These are phyloP conservation scores for Solioccasus polychromus DNA, from an alignment of 768 basidiomycete genomes.

Conservation along the genomic window DNA sequence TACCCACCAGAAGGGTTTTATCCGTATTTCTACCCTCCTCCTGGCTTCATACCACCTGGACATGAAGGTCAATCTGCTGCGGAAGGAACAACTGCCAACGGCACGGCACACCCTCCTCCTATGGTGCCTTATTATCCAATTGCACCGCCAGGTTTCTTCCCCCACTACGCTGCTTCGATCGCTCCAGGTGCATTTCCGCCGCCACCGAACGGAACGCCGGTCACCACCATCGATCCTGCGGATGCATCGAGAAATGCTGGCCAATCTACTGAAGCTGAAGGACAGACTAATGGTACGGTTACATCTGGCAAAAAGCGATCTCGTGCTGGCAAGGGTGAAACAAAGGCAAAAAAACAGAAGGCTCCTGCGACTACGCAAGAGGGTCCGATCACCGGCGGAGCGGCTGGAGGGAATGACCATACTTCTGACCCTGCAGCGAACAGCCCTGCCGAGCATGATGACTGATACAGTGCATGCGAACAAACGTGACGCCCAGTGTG, in stretches of 20 bases:
- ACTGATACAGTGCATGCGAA: slow-evolving; percentile 14
- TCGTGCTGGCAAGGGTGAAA: slow-evolving; percentile 28
- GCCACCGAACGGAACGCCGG: slow-evolving; percentile 24
- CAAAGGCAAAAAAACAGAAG: slow-evolving; percentile 35
- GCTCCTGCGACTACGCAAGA: slow-evolving; percentile 5
- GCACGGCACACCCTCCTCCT: slow-evolving; percentile 27
- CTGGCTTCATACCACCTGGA: slow-evolving; percentile 38
- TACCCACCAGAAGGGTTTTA: slow-evolving; percentile 44
- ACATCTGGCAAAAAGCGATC: slow-evolving; percentile 28
- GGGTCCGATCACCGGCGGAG: slow-evolving; percentile 22
- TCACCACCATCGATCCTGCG: slow-evolving; percentile 25
- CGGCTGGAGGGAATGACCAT: slow-evolving; percentile 28
- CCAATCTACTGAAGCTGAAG: slow-evolving; percentile 13
- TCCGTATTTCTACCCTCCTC: slow-evolving; percentile 41
- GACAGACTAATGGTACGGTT: slow-evolving; percentile 17
- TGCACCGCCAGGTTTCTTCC: slow-evolving; percentile 41
- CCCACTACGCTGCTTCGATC: slow-evolving; percentile 31
- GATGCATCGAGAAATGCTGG: slow-evolving; percentile 25
- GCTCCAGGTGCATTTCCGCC: slow-evolving; percentile 32
- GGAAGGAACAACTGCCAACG: slow-evolving; percentile 33
- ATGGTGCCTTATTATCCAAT: slow-evolving; percentile 37
- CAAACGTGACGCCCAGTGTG: not conserved
- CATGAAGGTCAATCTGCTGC: slow-evolving; percentile 35
- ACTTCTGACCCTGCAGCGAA: slow-evolving; percentile 21
- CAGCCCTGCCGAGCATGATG: slow-evolving; percentile 25